These are phyloP conservation scores for Cryptosporidium parvum DNA, from an alignment of 169 alveolate genomes.

Conservation along the genomic window DNA sequence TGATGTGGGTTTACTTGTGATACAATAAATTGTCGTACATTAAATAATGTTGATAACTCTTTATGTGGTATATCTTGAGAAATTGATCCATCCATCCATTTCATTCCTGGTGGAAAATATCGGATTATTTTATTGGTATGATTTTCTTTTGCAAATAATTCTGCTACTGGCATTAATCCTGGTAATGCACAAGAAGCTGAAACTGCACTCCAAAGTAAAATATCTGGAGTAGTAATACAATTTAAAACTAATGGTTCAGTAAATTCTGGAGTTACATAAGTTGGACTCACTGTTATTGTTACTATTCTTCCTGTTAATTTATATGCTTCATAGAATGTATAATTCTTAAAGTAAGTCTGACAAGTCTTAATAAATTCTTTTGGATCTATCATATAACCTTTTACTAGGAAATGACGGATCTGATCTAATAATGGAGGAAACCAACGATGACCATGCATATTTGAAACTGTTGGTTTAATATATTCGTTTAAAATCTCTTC, in stretches of 20 bases:
- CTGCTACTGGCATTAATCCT: conserved; percentile 77
- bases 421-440: conserved; percentile 76
- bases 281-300: conserved; percentile 84
- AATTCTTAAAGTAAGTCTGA: conserved; percentile 71
- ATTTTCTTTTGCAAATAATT: conserved; percentile 73
- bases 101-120: conserved; percentile 77
- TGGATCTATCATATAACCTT: conserved; percentile 76
- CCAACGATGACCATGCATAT: conserved; percentile 75
- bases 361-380: conserved; percentile 73
- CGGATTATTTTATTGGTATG: conserved; percentile 53
- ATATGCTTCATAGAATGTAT: conserved; percentile 85
- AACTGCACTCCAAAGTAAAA: conserved; percentile 84
- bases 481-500: conserved; percentile 79
- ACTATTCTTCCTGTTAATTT: conserved; percentile 83
- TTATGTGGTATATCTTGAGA: conserved; percentile 75
- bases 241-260: conserved; percentile 79
- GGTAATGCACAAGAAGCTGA: conserved; percentile 85
- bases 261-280: conserved; percentile 78
- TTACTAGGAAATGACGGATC: conserved; percentile 65
- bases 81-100: conserved; percentile 78
- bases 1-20: conserved; percentile 79
- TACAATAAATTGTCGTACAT: conserved; percentile 77
- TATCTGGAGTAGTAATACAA: conserved; percentile 84
- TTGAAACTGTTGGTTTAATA: conserved; percentile 69
- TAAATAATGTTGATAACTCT: conserved; percentile 69